Evolutionary conservation across 768 basidiomycete genomes (phyloP).

Genomic region (Boletus insuetus): DNA sequence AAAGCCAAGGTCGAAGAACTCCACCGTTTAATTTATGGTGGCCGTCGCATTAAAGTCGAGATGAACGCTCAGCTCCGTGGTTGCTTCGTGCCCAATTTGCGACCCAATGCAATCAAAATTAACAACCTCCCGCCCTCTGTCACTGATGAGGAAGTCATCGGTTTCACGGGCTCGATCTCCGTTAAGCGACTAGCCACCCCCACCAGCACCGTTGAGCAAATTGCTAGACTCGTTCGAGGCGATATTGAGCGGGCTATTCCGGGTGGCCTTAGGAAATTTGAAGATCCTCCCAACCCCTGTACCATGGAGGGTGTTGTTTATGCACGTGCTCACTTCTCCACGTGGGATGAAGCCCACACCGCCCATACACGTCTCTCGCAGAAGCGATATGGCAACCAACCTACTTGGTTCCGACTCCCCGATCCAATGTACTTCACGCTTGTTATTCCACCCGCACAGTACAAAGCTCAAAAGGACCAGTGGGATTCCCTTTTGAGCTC

Average conservation of each 20-base stretch:
- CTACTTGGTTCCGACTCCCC: constrained; percentile 42
- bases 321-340: constrained; percentile 45
- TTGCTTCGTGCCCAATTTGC: constrained; percentile 22
- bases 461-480: constrained; percentile 45
- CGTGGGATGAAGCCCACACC: constrained; percentile 46
- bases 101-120: constrained; percentile 41
- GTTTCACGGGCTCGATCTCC: constrained; percentile 29
- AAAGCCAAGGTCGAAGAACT: constrained; percentile 35
- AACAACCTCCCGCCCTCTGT: constrained; percentile 36
- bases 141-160: constrained; percentile 23
- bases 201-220: constrained; percentile 15
- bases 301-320: constrained; percentile 32
- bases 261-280: constrained; percentile 25
- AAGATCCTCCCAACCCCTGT: constrained; percentile 18
- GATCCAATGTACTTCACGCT: constrained; percentile 51
- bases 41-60: constrained; percentile 46
- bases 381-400: constrained; percentile 32
- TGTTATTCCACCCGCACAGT: constrained; percentile 46
- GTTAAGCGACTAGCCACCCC: constrained; percentile 27
- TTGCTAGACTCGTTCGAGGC: constrained; percentile 21
- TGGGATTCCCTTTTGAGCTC: constrained; percentile 46
- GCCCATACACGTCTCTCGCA: constrained; percentile 38
- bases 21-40: constrained; percentile 34
- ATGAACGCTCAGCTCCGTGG: constrained; percentile 42
- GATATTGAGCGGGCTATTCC: constrained; percentile 23